A percentile compares a stretch with the other conserved stretches of the same genome.
Conservation (phyloP, 2,329 filamentous ascomycete species). For the Acephala macrosclerotiorum region DNA sequence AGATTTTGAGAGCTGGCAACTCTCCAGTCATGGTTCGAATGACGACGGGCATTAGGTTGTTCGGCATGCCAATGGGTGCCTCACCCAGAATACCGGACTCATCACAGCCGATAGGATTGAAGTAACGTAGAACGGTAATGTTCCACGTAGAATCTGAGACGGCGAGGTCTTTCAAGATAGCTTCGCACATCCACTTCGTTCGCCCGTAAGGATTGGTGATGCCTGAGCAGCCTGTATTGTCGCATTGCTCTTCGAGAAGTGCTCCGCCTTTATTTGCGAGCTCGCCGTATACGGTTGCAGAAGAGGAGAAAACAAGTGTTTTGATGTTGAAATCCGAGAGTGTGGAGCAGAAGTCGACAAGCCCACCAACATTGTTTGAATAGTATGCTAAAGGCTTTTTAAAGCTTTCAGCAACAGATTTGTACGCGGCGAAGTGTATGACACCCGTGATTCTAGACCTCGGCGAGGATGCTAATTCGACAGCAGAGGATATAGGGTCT, state of each 20-base stretch:
- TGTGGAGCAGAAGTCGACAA: slow-evolving; percentile 63
- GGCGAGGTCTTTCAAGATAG: slow-evolving; percentile 67
- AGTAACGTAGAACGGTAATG: slow-evolving; percentile 68
- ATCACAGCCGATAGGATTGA: slow-evolving; percentile 72
- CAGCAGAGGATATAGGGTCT: slow-evolving; percentile 27
- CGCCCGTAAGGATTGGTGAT: slow-evolving; percentile 70
- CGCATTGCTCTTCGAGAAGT: slow-evolving; percentile 61
- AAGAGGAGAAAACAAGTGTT: slow-evolving; percentile 72
- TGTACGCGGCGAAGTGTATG: slow-evolving; percentile 73
- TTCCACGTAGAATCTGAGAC: slow-evolving; percentile 66
- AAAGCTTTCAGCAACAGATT: slow-evolving; percentile 70
- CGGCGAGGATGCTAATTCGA: slow-evolving; percentile 39
- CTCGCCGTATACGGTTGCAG: slow-evolving; percentile 69
- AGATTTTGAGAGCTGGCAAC: slow-evolving; percentile 60
- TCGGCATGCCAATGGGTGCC: slow-evolving; percentile 65
- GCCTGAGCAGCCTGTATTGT: slow-evolving; percentile 61
- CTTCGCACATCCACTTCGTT: slow-evolving; percentile 71
- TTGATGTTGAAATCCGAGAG: slow-evolving; percentile 66
- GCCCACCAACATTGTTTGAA: slow-evolving; percentile 69
- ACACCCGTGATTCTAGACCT: slow-evolving; percentile 52
- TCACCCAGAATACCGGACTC: slow-evolving; percentile 67
- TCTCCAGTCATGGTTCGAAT: slow-evolving; percentile 64
- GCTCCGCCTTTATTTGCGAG: slow-evolving; percentile 57
- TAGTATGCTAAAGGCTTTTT: slow-evolving; percentile 67
- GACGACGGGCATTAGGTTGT: slow-evolving; percentile 69